Conservation (phyloP, 371 early-diverging fungal genomes). For the Blakeslea trispora region DNA sequence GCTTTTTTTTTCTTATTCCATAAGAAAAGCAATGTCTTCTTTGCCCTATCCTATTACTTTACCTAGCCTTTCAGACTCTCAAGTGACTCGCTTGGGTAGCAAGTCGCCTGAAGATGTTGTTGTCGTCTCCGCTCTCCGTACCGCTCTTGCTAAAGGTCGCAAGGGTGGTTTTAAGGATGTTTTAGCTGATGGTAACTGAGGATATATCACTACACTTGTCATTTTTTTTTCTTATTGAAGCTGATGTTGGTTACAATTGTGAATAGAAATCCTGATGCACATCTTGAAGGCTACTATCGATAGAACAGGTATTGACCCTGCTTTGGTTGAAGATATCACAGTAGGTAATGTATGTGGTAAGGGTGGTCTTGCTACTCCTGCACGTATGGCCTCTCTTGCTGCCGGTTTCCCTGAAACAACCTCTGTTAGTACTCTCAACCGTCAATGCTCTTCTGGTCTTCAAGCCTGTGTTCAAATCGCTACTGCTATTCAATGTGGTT, state of each 20-base stretch:
- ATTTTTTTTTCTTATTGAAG: neutral
- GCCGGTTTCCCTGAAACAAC: constrained; percentile 92
- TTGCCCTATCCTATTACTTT: constrained; percentile 30
- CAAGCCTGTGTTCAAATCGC: constrained; percentile 94
- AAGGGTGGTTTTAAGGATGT: constrained; percentile 96
- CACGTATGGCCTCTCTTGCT: constrained; percentile 92
- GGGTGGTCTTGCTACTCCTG: constrained; percentile 87
- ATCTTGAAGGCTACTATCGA: constrained; percentile 84
- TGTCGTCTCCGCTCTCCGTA: constrained; percentile 87
- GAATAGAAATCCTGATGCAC: constrained; percentile 74
- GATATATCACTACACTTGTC: neutral
- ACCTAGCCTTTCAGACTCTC: constrained; percentile 27
- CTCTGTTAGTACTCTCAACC: constrained; percentile 89
- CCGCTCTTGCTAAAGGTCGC: constrained; percentile 88
- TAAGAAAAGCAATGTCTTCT: constrained; percentile 14
- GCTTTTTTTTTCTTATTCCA: neutral
- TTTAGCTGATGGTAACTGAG: constrained; percentile 59
- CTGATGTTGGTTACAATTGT: neutral
- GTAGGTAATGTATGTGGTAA: constrained; percentile 95
- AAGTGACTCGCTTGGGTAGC: constrained; percentile 52
- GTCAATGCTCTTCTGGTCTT: constrained; percentile 97
- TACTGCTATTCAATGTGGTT: constrained; percentile 86
- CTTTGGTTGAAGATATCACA: constrained; percentile 91
- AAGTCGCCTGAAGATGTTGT: constrained; percentile 88
- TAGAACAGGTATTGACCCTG: constrained; percentile 85